Conservation (phyloP, 495 filamentous ascomycete species). For the Penicillium pulvis region DNA sequence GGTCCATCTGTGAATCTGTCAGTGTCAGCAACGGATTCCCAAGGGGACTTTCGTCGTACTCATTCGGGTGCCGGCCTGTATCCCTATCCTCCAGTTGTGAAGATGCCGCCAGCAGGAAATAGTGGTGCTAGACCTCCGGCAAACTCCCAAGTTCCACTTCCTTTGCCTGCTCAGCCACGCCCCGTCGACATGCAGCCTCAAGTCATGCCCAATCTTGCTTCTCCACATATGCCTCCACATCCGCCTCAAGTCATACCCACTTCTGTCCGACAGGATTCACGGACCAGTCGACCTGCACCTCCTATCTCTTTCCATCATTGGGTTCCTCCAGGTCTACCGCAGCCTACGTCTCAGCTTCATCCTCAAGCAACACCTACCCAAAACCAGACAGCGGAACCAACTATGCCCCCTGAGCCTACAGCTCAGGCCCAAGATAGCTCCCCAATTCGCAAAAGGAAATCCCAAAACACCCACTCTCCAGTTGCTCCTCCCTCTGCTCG, state of each 20-base stretch:
- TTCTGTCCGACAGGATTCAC: neutral
- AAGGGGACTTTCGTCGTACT: neutral
- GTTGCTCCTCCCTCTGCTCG: neutral
- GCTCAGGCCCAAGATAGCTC: neutral
- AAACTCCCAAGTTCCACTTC: neutral
- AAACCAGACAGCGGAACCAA: neutral
- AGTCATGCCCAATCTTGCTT: neutral
- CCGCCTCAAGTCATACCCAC: constrained; percentile 1
- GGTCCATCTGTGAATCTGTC: constrained; percentile 9
- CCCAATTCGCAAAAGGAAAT: constrained; percentile 7
- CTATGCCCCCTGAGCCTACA: neutral
- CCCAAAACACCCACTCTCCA: neutral
- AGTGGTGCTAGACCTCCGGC: neutral
- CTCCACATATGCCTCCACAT: constrained; percentile 1
- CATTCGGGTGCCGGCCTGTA: neutral
- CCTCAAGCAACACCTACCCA: neutral
- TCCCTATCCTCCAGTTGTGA: neutral
- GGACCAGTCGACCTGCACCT: constrained; percentile 3
- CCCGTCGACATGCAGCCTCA: constrained; percentile 2
- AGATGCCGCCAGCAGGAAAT: neutral
- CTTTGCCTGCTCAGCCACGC: neutral
- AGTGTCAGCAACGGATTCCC: neutral
- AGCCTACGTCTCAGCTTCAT: neutral
- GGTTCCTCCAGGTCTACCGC: constrained; percentile 8
- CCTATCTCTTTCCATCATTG: constrained; percentile 19